Evolutionary conservation across 192 early-diverging fungal genomes (phyloP).

Genomic region (Backusella liffmaniae): DNA sequence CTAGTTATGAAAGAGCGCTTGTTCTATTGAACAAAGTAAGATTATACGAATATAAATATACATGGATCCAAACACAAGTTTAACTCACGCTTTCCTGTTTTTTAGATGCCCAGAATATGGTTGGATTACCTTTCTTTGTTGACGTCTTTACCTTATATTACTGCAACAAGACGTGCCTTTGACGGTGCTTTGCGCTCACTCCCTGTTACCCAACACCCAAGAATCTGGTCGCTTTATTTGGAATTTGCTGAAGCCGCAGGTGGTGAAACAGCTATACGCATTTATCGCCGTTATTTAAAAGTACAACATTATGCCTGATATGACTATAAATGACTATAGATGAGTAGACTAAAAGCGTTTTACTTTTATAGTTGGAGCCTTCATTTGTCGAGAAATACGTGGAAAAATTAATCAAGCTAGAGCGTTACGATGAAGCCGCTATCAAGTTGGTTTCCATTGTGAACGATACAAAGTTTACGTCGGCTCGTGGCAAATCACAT

Average conservation of each 20-base stretch:
- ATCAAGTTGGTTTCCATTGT: constrained; percentile 67
- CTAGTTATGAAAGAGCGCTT: constrained; percentile 85
- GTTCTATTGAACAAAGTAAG: constrained; percentile 85
- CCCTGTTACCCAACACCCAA: constrained; percentile 90
- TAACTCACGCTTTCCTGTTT: not conserved
- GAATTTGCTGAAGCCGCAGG: constrained; percentile 74
- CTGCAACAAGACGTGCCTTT: constrained; percentile 77
- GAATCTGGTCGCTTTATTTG: constrained; percentile 87
- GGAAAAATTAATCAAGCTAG: constrained; percentile 62
- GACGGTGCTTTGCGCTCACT: constrained; percentile 87
- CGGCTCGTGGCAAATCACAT: constrained; percentile 62
- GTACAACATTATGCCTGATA: constrained; percentile 23
- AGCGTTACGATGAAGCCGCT: constrained; percentile 78
- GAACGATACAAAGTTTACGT: constrained; percentile 69
- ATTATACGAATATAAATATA: not conserved
- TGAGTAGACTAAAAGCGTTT: not conserved
- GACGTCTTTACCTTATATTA: constrained; percentile 67
- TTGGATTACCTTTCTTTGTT: constrained; percentile 71
- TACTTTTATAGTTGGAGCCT: constrained; percentile 62
- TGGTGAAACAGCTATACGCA: constrained; percentile 76
- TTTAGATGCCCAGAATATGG: constrained; percentile 92
- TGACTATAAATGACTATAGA: not conserved
- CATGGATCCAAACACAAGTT: not conserved
- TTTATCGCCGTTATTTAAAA: constrained; percentile 84
- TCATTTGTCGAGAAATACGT: constrained; percentile 74